Conservation (phyloP, 345 rosid genomes). For the Aurinia saxatilis region DNA sequence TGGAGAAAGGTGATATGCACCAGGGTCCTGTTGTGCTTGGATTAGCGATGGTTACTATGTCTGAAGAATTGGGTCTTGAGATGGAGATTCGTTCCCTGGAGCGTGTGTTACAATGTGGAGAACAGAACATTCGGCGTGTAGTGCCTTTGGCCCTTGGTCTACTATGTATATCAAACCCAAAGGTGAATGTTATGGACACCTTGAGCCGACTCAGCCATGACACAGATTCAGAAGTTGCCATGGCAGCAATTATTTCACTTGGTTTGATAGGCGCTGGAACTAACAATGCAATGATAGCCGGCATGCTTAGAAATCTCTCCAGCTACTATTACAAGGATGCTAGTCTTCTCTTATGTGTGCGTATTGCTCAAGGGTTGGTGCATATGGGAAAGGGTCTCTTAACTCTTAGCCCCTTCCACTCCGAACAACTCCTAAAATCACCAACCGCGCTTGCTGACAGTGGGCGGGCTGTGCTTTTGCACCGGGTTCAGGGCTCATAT, state of each 20-base stretch:
- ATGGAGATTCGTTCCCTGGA: constrained; percentile 94
- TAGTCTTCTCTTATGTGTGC: constrained; percentile 80
- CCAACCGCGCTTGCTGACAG: too few relatives aligned
- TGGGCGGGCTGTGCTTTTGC: too few relatives aligned
- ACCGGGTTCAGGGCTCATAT: too few relatives aligned
- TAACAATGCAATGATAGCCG: constrained; percentile 89
- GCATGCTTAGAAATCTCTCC: constrained; percentile 95
- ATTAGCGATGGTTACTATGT: constrained; percentile 98
- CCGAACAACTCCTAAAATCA: constrained; percentile 77
- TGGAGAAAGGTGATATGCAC: constrained; percentile 77
- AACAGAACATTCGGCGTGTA: constrained; percentile 77
- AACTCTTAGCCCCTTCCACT: constrained; percentile 89
- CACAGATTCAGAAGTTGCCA: constrained; percentile 94
- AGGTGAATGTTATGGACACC: constrained; percentile 96
- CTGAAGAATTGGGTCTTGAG: constrained; percentile 95
- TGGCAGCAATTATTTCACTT: constrained; percentile 84
- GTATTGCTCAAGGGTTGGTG: constrained; percentile 92
- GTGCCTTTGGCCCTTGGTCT: constrained; percentile 98
- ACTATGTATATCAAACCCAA: constrained; percentile 94
- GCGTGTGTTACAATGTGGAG: constrained; percentile 91
- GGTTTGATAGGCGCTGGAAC: constrained; percentile 98
- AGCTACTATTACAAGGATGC: constrained; percentile 93
- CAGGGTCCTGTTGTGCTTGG: constrained; percentile 98
- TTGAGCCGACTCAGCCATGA: constrained; percentile 97
- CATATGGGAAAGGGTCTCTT: constrained; percentile 93